Conservation (phyloP, 2,329 filamentous ascomycete genomes). For the Verticillium tricorpus region DNA sequence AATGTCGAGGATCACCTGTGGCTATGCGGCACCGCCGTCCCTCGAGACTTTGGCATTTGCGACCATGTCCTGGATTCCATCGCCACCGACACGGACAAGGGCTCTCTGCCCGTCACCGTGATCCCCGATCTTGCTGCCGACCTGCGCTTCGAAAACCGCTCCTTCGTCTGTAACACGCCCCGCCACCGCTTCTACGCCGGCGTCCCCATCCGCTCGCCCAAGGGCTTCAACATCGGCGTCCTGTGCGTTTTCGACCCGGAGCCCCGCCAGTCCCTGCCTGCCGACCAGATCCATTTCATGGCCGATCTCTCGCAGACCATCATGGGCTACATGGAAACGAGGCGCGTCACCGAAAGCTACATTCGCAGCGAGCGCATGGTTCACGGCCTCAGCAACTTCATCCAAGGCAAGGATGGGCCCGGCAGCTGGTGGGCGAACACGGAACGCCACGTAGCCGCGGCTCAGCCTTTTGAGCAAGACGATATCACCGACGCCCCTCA, state of each 20-base stretch:
- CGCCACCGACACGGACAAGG: not conserved
- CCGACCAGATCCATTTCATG: conserved; percentile 20
- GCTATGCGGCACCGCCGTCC: conserved; percentile 24
- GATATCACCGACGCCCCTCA: not conserved
- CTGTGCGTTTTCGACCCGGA: conserved; percentile 27
- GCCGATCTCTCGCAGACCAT: conserved; percentile 26
- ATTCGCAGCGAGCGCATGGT: conserved; percentile 31
- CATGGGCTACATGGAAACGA: conserved; percentile 32
- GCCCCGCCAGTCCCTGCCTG: conserved; percentile 21
- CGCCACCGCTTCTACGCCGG: conserved; percentile 33
- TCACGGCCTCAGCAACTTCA: conserved; percentile 28
- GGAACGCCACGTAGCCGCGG: not conserved
- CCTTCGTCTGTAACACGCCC: conserved; percentile 19
- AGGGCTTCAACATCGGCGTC: conserved; percentile 38
- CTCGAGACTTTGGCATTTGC: conserved; percentile 23
- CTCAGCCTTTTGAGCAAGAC: not conserved
- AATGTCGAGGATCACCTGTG: conserved; percentile 14
- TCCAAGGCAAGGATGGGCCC: conserved; percentile 23
- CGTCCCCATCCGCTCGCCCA: conserved; percentile 33
- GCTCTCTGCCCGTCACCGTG: conserved; percentile 25
- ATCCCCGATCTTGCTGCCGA: conserved; percentile 28
- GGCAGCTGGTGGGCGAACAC: not conserved
- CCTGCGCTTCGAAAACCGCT: conserved; percentile 21
- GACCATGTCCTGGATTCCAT: conserved; percentile 17
- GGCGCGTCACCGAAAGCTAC: conserved; percentile 22